Evolutionary conservation across 2,329 filamentous ascomycete genomes (phyloP).

Genomic region (Botrytis cinerea): DNA sequence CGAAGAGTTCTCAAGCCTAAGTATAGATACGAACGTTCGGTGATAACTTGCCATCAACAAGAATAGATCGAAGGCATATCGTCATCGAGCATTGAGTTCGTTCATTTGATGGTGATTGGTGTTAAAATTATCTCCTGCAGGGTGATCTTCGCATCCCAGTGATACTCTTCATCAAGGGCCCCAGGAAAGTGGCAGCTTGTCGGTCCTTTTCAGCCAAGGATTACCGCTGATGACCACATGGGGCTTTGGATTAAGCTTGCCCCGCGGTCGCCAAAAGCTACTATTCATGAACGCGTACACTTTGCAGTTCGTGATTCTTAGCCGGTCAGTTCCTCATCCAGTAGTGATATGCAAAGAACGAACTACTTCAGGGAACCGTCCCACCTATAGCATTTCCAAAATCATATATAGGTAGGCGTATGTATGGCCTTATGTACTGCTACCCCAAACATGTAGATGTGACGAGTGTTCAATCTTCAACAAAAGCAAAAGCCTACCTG

Average conservation of each 20-base stretch:
- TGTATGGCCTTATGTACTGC: constrained; percentile 13
- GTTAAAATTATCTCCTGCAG: constrained; percentile 28
- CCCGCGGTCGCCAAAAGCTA: constrained; percentile 26
- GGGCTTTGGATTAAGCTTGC: constrained; percentile 22
- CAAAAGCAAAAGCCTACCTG: constrained; percentile 11
- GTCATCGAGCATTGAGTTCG: constrained; percentile 28
- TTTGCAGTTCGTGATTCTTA: neutral
- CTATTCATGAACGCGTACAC: constrained; percentile 15
- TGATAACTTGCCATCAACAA: neutral
- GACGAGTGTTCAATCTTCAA: constrained; percentile 18
- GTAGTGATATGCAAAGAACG: constrained; percentile 6
- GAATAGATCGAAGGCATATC: constrained; percentile 19
- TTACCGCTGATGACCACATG: constrained; percentile 34
- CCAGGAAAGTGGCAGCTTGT: constrained; percentile 22
- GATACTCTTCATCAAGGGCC: constrained; percentile 6
- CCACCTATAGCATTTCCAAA: neutral
- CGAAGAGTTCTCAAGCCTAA: neutral
- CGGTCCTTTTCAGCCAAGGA: constrained; percentile 29
- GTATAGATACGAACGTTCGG: neutral
- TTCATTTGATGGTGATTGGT: constrained; percentile 31
- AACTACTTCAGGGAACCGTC: neutral
- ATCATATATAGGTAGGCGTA: constrained; percentile 9
- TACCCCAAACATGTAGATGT: constrained; percentile 15
- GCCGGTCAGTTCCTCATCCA: constrained; percentile 1
- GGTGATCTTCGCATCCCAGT: constrained; percentile 27